Percentiles rank a stretch among this genome's conserved stretches.
These are phyloP conservation scores for Dillenia suffruticosa DNA, from an alignment of 164 flowering plant genomes.

Conservation along the genomic window DNA sequence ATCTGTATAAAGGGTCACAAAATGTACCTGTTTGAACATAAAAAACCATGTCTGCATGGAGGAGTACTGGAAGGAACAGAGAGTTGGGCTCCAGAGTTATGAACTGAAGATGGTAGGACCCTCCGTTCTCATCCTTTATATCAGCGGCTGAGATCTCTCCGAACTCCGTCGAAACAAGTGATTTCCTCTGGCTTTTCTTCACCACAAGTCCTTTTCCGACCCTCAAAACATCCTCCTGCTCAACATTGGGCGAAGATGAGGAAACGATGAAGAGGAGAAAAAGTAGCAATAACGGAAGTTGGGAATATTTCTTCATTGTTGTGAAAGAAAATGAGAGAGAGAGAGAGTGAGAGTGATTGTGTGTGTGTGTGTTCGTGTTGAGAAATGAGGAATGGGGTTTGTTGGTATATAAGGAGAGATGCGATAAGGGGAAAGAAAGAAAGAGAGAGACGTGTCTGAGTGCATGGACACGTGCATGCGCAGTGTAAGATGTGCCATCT, in stretches of 20 bases:
- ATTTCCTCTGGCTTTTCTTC: conserved; percentile 35
- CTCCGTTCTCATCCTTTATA: conserved; percentile 35
- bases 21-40: conserved; percentile 65
- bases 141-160: conserved; percentile 59
- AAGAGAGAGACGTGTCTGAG: no score
- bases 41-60: conserved; percentile 79
- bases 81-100: conserved; percentile 77
- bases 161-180: conserved; percentile 42
- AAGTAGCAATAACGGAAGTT: conserved; percentile 2
- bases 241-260: background rate
- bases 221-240: background rate
- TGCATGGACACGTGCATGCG: no score
- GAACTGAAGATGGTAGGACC: conserved; percentile 63
- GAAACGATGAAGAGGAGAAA: background rate
- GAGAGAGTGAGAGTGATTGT: no score
- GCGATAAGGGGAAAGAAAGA: no score
- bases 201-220: conserved; percentile 22
- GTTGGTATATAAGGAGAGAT: no score
- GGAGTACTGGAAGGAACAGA: conserved; percentile 72
- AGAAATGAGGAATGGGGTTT: no score
- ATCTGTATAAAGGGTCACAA: no score
- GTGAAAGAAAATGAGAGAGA: no score
- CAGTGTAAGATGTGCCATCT: no score
- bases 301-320: background rate
- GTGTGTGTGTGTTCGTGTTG: no score